Conservation (phyloP, 129 eudicot genomes). For the Ambrosia artemisiifolia region DNA sequence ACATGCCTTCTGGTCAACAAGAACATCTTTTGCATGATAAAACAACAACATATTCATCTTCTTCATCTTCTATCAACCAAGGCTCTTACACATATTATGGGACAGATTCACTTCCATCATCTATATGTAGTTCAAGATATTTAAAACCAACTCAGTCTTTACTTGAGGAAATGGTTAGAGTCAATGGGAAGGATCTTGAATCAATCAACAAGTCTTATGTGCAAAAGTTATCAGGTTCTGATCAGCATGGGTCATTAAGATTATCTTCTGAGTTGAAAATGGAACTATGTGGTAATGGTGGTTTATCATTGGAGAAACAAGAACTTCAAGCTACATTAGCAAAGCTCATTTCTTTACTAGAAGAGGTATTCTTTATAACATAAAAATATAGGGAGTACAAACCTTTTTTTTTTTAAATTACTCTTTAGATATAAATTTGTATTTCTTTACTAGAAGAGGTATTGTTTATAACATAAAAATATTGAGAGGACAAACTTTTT, state of each 20-base stretch:
- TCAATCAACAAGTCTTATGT: conserved; percentile 43
- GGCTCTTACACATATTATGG: conserved; percentile 38
- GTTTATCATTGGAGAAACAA: conserved; percentile 48
- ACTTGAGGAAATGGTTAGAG: conserved; percentile 65
- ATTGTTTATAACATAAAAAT: background rate
- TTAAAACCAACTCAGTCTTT: conserved; percentile 75
- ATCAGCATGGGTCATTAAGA: conserved; percentile 44
- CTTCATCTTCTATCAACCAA: conserved; percentile 34
- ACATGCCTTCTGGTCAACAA: conserved; percentile 29
- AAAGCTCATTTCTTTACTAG: conserved; percentile 69
- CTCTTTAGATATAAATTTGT: too few relatives aligned
- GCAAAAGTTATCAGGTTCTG: conserved; percentile 45
- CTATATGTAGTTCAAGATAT: conserved; percentile 52
- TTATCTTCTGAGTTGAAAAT: conserved; percentile 55
- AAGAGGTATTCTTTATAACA: conserved; percentile 47
- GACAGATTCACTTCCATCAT: conserved; percentile 36
- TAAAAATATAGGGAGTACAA: too few relatives aligned
- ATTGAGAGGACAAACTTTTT: too few relatives aligned
- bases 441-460: conserved; percentile 74
- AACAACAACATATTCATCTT: conserved; percentile 37
- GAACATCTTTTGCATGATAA: conserved; percentile 20
- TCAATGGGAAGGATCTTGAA: conserved; percentile 47
- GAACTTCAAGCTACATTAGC: conserved; percentile 55
- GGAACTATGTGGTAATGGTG: conserved; percentile 54
- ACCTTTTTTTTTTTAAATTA: too few relatives aligned